These are phyloP conservation scores for Pythium aquatile DNA, from an alignment of 352 stramenopile genomes.

Conservation along the genomic window DNA sequence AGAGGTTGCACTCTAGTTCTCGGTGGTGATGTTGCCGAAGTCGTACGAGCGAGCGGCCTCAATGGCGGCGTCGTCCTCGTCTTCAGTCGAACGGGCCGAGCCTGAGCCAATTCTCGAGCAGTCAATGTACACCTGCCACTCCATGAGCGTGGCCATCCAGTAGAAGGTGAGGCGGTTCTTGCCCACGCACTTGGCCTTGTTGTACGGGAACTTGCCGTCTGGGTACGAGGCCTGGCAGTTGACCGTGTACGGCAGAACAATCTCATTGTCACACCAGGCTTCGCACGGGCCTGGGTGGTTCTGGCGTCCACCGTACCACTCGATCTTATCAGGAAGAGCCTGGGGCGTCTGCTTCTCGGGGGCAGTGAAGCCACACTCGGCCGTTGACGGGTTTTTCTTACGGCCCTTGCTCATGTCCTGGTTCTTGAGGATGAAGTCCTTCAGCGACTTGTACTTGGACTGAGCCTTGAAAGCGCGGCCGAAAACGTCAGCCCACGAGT, in stretches of 20 bases:
- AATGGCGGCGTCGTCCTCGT: slow-evolving; percentile 17
- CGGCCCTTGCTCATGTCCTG: slow-evolving; percentile 35
- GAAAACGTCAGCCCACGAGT: slow-evolving; percentile 13
- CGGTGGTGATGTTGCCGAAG: slow-evolving; percentile 9
- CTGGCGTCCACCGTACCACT: slow-evolving; percentile 37
- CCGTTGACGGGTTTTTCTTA: slow-evolving; percentile 10
- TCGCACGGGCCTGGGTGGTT: slow-evolving; percentile 45
- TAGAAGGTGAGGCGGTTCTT: slow-evolving; percentile 24
- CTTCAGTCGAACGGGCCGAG: background rate
- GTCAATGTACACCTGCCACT: slow-evolving; percentile 26
- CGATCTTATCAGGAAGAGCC: slow-evolving; percentile 36
- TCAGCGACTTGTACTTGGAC: slow-evolving; percentile 46
- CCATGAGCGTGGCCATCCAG: slow-evolving; percentile 23
- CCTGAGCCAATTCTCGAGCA: slow-evolving; percentile 5
- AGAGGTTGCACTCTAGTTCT: too few relatives aligned
- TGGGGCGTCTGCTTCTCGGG: slow-evolving; percentile 33
- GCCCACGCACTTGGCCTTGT: slow-evolving; percentile 26
- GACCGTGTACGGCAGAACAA: slow-evolving; percentile 21
- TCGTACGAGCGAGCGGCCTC: slow-evolving; percentile 18
- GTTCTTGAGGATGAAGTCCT: slow-evolving; percentile 37
- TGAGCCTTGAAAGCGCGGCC: slow-evolving; percentile 30
- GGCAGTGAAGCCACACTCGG: slow-evolving; percentile 41
- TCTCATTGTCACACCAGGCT: slow-evolving; percentile 38
- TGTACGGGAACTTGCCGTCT: slow-evolving; percentile 21
- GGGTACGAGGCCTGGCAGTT: slow-evolving; percentile 19